Evolutionary conservation across 352 stramenopile species (phyloP), one percentile per base, ranked within the genome.

Genomic region (Pythium aphanidermatum): DNA sequence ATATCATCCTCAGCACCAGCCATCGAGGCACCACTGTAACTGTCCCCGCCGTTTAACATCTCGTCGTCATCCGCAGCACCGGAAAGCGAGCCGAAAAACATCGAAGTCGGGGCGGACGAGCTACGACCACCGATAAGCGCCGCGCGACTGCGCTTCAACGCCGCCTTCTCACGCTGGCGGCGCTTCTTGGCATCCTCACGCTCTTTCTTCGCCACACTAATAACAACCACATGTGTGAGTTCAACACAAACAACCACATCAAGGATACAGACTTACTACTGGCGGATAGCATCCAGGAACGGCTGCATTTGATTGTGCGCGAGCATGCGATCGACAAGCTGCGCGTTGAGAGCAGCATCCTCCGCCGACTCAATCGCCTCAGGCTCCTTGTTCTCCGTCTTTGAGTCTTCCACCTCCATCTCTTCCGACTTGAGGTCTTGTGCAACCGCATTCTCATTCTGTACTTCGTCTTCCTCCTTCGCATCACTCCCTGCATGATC

Each of bases 51-150:
- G 6, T n/a, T n/a, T n/a, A n/a, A n/a, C n/a, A 56, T 54, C 9
- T 68, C 58, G 16, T 63, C 65, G 13, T 79, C 53, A 8, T 61
- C 38, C 16, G 35, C 58, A 17, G 60, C 63, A 30, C 76, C 70
- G 5, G 80, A 88, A 35, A 92, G 63, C 41, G 77, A 86, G 5
- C 75, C 74, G 17, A 92, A 66, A 40, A 92, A 92, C 28, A 90
- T 60, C 10, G 81, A 92, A 4, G 46, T 81, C 2, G 78, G 74
- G 9, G 58, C 55, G 8, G 65, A 56, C 8, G 63, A 59, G 33
- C 73, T 87, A 25, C 78, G 74, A 7, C 76, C 76, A 25, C 73
- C 78, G n/a, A 90, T 65, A 26, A 90, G 51, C 23, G 60, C 64
- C 38, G 81, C 70, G 9, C 58, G 59, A 0, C 60, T 64, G 13